Conservation (phyloP, 2,329 filamentous ascomycete genomes). For the Fusarium sublunatum region DNA sequence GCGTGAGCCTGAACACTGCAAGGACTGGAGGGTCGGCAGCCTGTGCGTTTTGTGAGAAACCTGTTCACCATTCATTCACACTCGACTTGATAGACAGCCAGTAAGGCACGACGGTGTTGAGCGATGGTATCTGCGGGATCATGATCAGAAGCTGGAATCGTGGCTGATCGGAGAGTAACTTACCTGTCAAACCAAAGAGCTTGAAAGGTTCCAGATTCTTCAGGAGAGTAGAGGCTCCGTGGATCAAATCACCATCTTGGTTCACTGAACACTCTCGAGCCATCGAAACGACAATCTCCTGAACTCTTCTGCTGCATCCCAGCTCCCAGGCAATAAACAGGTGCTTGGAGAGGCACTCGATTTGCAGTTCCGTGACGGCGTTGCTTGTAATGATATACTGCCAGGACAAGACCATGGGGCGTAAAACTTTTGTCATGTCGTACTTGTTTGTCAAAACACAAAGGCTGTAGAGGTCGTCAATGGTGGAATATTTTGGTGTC, state of each 20-base stretch:
- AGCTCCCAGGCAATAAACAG: constrained; percentile 14
- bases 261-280: not conserved
- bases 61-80: not conserved
- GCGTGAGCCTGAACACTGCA: not conserved
- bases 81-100: not conserved
- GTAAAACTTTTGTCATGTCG: constrained; percentile 1
- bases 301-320: not conserved
- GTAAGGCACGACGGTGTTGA: not conserved
- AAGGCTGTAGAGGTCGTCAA: constrained; percentile 1
- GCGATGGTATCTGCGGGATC: not conserved
- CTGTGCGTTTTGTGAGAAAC: not conserved
- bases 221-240: not conserved
- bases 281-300: not conserved
- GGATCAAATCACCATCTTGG: constrained; percentile 1
- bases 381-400: not conserved
- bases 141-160: not conserved
- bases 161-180: not conserved
- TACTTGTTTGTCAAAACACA: constrained; percentile 12
- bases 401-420: constrained; percentile 1
- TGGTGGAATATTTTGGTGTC: not conserved
- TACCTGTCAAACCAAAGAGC: not conserved
- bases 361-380: not conserved
- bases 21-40: not conserved
- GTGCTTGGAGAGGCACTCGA: not conserved
- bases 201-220: not conserved